A percentile compares a stretch with the other conserved stretches of the same genome.
Evolutionary conservation across 192 early-diverging fungal species (phyloP).

Genomic region (Entomortierella beljakovae): DNA sequence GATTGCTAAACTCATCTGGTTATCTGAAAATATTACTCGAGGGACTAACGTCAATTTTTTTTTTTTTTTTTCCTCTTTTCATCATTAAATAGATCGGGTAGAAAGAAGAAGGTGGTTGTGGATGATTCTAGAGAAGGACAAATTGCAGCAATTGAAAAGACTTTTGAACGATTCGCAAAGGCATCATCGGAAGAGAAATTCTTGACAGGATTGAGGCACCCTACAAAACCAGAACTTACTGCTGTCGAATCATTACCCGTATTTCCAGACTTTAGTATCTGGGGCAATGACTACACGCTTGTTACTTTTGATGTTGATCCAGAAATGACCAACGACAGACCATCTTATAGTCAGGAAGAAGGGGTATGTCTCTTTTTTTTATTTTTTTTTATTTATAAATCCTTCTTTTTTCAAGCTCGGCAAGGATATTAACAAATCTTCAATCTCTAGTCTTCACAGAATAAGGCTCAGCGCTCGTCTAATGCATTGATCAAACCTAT

Average conservation of each 20-base stretch:
- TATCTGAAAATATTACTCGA: background rate
- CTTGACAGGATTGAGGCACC: constrained; percentile 56
- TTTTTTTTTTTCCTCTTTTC: background rate
- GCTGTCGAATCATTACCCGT: constrained; percentile 64
- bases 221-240: constrained; percentile 56
- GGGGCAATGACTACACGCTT: constrained; percentile 63
- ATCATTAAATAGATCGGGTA: constrained; percentile 15
- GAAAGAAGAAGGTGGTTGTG: constrained; percentile 28
- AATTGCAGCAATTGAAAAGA: constrained; percentile 58
- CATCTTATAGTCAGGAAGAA: constrained; percentile 17
- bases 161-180: constrained; percentile 51
- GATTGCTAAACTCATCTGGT: background rate
- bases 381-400: background rate
- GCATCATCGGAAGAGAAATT: constrained; percentile 27
- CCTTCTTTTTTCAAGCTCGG: background rate
- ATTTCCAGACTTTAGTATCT: constrained; percentile 62
- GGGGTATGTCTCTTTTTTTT: constrained; percentile 23
- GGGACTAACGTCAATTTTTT: background rate
- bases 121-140: constrained; percentile 58
- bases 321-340: constrained; percentile 48
- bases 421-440: background rate
- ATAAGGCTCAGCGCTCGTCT: constrained; percentile 43
- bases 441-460: constrained; percentile 29
- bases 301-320: constrained; percentile 65
- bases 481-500: constrained; percentile 52